These are phyloP conservation scores for Eimeria falciformis DNA, from an alignment of 169 alveolate genomes.

Conservation along the genomic window DNA sequence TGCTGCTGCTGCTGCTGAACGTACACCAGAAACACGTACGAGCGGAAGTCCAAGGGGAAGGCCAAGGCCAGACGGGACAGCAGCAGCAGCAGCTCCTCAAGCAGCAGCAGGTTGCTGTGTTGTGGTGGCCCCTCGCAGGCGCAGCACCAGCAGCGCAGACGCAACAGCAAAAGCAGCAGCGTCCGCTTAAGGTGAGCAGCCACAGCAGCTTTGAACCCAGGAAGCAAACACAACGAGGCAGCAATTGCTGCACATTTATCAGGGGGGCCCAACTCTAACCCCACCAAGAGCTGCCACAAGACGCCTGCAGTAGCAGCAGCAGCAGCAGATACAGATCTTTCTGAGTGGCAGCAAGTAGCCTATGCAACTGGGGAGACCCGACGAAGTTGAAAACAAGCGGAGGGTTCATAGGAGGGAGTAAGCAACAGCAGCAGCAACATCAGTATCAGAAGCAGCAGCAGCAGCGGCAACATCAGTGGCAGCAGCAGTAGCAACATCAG, in stretches of 20 bases:
- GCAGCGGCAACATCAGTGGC: background rate
- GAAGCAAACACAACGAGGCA: slow-evolving; percentile 36
- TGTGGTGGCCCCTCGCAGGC: background rate
- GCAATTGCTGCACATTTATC: slow-evolving; percentile 37
- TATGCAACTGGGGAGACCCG: background rate
- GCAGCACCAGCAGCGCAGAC: slow-evolving; percentile 49
- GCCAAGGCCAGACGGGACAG: slow-evolving; percentile 17
- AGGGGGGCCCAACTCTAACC: slow-evolving; percentile 17
- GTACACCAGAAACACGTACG: background rate
- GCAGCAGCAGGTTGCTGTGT: slow-evolving; percentile 17
- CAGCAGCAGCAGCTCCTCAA: slow-evolving; percentile 55
- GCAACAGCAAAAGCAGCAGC: slow-evolving; percentile 47
- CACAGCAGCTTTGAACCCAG: slow-evolving; percentile 29
- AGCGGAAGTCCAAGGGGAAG: slow-evolving; percentile 40
- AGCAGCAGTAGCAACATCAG: background rate
- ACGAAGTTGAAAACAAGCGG: too few relatives aligned
- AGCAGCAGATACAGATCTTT: slow-evolving; percentile 29
- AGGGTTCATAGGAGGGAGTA: too few relatives aligned
- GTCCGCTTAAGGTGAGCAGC: slow-evolving; percentile 1
- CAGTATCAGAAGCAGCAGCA: slow-evolving; percentile 40
- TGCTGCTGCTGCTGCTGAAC: slow-evolving; percentile 43
- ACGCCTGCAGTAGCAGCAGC: slow-evolving; percentile 33
- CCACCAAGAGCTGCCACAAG: slow-evolving; percentile 30
- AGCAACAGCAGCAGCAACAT: slow-evolving; percentile 31
- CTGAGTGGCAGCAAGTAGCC: slow-evolving; percentile 15